A percentile compares a stretch with the other conserved stretches of the same genome.
These are phyloP conservation scores for Phaffomyces thermotolerans DNA, from an alignment of 805 yeast species.

Conservation along the genomic window DNA sequence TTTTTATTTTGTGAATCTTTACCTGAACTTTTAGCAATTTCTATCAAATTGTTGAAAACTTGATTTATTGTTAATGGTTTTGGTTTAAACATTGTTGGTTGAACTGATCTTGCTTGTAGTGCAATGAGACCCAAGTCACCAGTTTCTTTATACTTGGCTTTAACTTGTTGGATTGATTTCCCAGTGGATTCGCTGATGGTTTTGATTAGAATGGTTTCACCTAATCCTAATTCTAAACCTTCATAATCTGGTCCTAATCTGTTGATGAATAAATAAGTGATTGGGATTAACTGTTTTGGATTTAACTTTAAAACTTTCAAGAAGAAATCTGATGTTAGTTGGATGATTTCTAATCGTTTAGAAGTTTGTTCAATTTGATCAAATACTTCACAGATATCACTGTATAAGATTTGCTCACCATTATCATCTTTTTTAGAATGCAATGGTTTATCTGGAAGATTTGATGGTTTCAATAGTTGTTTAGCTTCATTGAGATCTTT, in stretches of 20 bases:
- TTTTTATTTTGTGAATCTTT: constrained; percentile 75
- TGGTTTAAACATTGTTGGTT: constrained; percentile 91
- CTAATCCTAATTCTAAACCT: constrained; percentile 88
- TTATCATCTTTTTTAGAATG: not conserved
- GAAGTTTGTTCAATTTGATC: constrained; percentile 74
- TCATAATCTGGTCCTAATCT: constrained; percentile 93
- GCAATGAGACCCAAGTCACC: constrained; percentile 95
- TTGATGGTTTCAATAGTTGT: constrained; percentile 1
- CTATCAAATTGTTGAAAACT: constrained; percentile 68
- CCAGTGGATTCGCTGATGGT: constrained; percentile 91
- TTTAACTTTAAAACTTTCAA: constrained; percentile 50
- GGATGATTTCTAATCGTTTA: constrained; percentile 75
- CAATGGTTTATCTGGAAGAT: constrained; percentile 1
- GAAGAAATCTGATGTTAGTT: constrained; percentile 68
- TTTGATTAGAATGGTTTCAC: constrained; percentile 81
- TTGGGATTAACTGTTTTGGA: constrained; percentile 50
- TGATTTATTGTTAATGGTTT: constrained; percentile 63
- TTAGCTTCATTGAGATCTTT: constrained; percentile 20
- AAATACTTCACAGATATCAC: constrained; percentile 52
- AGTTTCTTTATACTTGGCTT: constrained; percentile 61
- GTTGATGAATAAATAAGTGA: constrained; percentile 81
- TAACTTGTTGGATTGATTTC: constrained; percentile 61
- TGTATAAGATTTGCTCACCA: constrained; percentile 27
- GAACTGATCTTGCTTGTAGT: constrained; percentile 70
- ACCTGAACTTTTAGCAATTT: constrained; percentile 75